Evolutionary conservation across 139 green algal genomes (phyloP), one percentile per base, ranked within the genome.

Genomic region (Auxenochlorella protothecoides): DNA sequence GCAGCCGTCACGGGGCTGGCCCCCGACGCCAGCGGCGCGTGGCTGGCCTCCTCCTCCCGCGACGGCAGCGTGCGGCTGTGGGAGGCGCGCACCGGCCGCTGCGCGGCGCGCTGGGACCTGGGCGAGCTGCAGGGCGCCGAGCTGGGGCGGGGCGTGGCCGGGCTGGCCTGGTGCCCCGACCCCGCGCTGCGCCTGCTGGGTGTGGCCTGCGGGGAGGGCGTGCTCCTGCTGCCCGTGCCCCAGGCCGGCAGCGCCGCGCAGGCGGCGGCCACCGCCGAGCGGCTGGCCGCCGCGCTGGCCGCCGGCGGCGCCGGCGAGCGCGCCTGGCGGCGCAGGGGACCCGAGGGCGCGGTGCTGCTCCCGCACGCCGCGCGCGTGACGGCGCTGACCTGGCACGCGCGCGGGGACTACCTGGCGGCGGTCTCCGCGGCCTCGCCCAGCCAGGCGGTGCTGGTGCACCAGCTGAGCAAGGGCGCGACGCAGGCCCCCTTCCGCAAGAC

Each of bases 401-500:
- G 88, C 2, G 93, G 94, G 0, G 93, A 98, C 79, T 98, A 98
- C 83, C 96, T 98, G 71, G 84, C 83, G 0, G 87, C 77, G 2
- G 88, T 94, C 11, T 71, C 52, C 11, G 9, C 51, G n/a, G 9
- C 53, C 13, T 3, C 53, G 6, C 2, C 54, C 67, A 44, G 2
- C 67, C 85, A 93, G 85, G 83, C 89, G 2, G 93, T 98, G 66
- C 70, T 97, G 59, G 90, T 98, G 66, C 95, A 98, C 83, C 94
- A 97, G 85, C 88, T 98, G 59, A 90, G 83, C 13, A 84, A 84
- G 65, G 73, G 82, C 16, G 70, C 74, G 5, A 90, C 80, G 0
- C 94, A 98, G 75, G 96, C 92, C 76, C 94, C 94, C 3, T 99
- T 98, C 84, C 81, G 85, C 59, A 96, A 96, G 82, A 96, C 92